Percentiles rank a stretch among this genome's conserved stretches.
Evolutionary conservation across 2,329 filamentous ascomycete species (phyloP).

Genomic region (Hymenoscyphus scutula): DNA sequence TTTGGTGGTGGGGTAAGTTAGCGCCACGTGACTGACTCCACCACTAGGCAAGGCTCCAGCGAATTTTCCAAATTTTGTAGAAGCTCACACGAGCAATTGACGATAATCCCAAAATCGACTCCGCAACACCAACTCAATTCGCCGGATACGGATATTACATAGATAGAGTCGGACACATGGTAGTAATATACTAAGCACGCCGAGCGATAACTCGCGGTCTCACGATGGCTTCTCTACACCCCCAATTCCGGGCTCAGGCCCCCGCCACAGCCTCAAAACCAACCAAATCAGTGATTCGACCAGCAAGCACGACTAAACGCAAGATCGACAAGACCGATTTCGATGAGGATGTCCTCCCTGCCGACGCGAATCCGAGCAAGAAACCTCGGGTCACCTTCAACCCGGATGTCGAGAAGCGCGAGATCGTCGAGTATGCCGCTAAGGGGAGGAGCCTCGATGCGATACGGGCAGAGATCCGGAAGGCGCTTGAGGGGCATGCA

Average conservation of each 20-base stretch:
- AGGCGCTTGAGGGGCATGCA: conserved; percentile 52
- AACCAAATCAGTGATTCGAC: conserved; percentile 33
- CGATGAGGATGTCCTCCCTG: conserved; percentile 27
- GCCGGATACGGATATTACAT: not conserved
- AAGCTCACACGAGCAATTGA: conserved; percentile 12
- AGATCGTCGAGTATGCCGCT: conserved; percentile 32
- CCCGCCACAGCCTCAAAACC: conserved; percentile 22
- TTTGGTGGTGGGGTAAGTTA: not conserved
- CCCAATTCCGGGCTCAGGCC: conserved; percentile 17
- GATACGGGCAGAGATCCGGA: conserved; percentile 35
- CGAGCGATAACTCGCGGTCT: conserved; percentile 11
- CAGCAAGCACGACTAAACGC: conserved; percentile 30
- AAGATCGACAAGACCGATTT: conserved; percentile 32
- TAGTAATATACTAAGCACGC: conserved; percentile 11
- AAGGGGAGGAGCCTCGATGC: conserved; percentile 29
- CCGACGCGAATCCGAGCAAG: conserved; percentile 31
- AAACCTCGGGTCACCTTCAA: conserved; percentile 35
- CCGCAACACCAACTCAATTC: not conserved
- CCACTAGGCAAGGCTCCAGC: not conserved
- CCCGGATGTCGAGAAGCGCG: conserved; percentile 35
- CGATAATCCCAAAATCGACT: conserved; percentile 6
- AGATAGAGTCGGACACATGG: conserved; percentile 17
- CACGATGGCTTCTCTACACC: conserved; percentile 30
- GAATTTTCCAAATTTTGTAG: conserved; percentile 8
- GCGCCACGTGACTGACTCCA: not conserved